Evolutionary conservation across 306 rosid species (phyloP), one percentile per base, ranked within the genome.

Genomic region (Boehmeria nivea): DNA sequence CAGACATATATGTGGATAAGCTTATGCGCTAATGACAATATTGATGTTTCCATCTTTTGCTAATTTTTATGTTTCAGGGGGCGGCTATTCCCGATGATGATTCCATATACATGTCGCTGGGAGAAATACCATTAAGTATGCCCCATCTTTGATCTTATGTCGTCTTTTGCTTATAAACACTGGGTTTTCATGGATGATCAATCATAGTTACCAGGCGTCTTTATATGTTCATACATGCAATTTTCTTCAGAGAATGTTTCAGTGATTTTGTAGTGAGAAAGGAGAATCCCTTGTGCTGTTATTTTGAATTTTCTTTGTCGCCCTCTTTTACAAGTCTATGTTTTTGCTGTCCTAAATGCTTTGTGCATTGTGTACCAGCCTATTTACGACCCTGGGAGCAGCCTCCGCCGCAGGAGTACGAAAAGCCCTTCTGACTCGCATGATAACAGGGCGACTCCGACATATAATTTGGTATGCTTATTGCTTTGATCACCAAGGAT

Each of bases 41-140:
- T 1, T 31, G 5, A 10, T 10, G 40, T 15, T 16, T 27, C 23
- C 13, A 3, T 52, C 2, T 28, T 31, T 53, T 20, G 7, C 31
- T 50, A 5, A 14, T 12, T 69, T n/a, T n/a, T n/a, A n/a, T 77
- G 58, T 84, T 79, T 72, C 94, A 90, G 98, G 94, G 67, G 16
- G 50, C 95, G 45, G 16, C 57, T n/a, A 82, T 87, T 68, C 89
- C 72, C 0, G 98, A 91, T 61, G 98, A 91, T 69, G 98, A 91
- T 75, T 79, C 94, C 40, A 91, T 91, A 76, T 91, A 91, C 61
- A 91, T 87, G 96, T 86, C 98, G 9, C 89, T 91, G 33, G 98
- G 83, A 60, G 98, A 91, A 84, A 85, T 85, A 78, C 94, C 84
- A 74, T 70, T 91, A 76, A 87, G 98, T 87, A 91, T 59, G 94